A percentile compares a stretch with the other conserved stretches of the same genome.
Evolutionary conservation across 306 rosid genomes (phyloP).

Genomic region (Biancaea sappan): DNA sequence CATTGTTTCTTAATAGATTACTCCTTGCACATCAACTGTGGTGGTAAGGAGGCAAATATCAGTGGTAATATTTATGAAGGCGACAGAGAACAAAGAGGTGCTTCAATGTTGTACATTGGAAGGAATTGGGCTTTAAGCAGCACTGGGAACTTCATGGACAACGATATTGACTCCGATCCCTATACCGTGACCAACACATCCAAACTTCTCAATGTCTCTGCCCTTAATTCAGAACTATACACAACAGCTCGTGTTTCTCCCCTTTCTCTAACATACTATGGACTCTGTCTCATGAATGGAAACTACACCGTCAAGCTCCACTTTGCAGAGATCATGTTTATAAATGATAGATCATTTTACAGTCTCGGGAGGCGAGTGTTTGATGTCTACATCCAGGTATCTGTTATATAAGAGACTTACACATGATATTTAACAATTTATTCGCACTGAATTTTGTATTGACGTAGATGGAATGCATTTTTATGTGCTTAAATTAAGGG

Average conservation of each 20-base stretch:
- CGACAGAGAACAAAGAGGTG: constrained; percentile 76
- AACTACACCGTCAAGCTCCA: constrained; percentile 80
- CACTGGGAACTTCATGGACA: constrained; percentile 93
- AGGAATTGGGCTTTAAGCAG: constrained; percentile 88
- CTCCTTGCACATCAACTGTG: constrained; percentile 80
- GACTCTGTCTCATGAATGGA: constrained; percentile 78
- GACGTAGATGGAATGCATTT: constrained; percentile 33
- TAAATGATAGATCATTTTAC: constrained; percentile 56
- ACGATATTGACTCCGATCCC: constrained; percentile 68
- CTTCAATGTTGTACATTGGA: constrained; percentile 59
- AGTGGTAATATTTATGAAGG: constrained; percentile 51
- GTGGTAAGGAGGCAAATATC: constrained; percentile 70
- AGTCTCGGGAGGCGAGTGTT: constrained; percentile 77
- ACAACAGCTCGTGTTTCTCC: constrained; percentile 81
- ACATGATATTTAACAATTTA: constrained; percentile 16
- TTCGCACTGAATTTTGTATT: constrained; percentile 17
- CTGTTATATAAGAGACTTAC: background rate
- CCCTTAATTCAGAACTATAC: constrained; percentile 52
- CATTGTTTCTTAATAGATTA: constrained; percentile 47
- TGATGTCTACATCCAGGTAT: constrained; percentile 88
- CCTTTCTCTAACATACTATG: constrained; percentile 87
- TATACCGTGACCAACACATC: constrained; percentile 67
- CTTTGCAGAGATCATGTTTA: constrained; percentile 87
- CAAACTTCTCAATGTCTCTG: constrained; percentile 54
- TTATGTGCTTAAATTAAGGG: constrained; percentile 54